Base-by-base conservation (phyloP, 2,329 filamentous ascomycete genomes). In the Pseudopithomyces maydicus region DNA sequence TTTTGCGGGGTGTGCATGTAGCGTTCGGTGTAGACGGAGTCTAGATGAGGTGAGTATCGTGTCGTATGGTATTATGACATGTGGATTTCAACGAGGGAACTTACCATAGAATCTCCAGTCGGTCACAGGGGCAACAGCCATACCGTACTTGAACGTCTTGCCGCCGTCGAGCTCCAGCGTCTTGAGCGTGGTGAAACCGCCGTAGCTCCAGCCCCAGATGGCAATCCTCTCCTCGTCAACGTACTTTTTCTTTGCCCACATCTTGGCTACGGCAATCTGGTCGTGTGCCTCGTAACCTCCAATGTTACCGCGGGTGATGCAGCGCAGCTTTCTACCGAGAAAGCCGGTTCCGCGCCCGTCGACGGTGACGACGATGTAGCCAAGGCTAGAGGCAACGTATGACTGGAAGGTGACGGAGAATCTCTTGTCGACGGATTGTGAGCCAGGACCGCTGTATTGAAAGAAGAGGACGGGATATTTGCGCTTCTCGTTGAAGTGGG, bases 171-270 rank as follows among this genome's bases (percentile, higher is more conserved):
- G 85, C 80, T 99, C 95, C 12, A 99, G 87, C 1, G 92, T 95
- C 81, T 99, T 99, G 69, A 99, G 84, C 6, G 95, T 91, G 81
- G 91, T 90, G 81, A 96, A 99, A 11, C 95, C 95, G 56, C 95
- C 95, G 71, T 95, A 99, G 61, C 91, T 96, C 95, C 95, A 99
- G 46, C 95, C 95, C 95, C 95, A 99, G 71, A 99, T 96, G 19
- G 92, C 93, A 65, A 99, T 86, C 53, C 90, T 87, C 6, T 86
- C 82, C 23, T 85, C 81, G 73, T 99, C 96, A 14, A 97, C 88
- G 74, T 99, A 98, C 14, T 84, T 77, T 72, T 92, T 94, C 36
- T 81, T 80, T 0, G 90, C 89, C 88, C 92, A 98, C 63, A 90
- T 86, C 76, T 93, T 90, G 3, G 91, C 95, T 0, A 92, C 90